Evolutionary conservation across 2,329 filamentous ascomycete genomes (phyloP).

Genomic region (Monosporascus cannonballus): DNA sequence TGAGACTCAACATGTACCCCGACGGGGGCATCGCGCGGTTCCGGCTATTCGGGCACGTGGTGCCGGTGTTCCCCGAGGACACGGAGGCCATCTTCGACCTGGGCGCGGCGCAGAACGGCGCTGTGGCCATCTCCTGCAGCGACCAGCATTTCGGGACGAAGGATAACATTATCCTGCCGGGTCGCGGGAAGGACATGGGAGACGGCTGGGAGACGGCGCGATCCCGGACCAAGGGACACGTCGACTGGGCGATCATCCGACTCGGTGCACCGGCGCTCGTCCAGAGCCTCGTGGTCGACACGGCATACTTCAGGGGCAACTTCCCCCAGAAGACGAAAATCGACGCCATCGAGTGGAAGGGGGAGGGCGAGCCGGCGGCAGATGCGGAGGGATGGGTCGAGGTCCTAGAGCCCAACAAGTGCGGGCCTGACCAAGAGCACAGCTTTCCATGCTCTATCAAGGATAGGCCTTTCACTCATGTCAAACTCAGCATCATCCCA

Average conservation of each 20-base stretch:
- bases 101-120: conserved; percentile 72
- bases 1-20: conserved; percentile 77
- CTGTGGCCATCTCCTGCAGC: conserved; percentile 67
- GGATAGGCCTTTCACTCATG: conserved; percentile 65
- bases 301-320: conserved; percentile 78
- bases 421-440: conserved; percentile 68
- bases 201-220: conserved; percentile 84
- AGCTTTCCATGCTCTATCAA: conserved; percentile 51
- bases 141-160: conserved; percentile 83
- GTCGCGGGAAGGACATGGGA: conserved; percentile 77
- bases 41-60: conserved; percentile 67
- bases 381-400: conserved; percentile 59
- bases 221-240: conserved; percentile 63
- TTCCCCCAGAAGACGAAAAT: conserved; percentile 73
- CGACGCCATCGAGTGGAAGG: conserved; percentile 52
- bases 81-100: conserved; percentile 64
- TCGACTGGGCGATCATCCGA: conserved; percentile 76
- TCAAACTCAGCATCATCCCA: conserved; percentile 88
- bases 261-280: conserved; percentile 62
- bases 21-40: conserved; percentile 81
- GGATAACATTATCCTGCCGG: conserved; percentile 73
- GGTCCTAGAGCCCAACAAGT: conserved; percentile 60
- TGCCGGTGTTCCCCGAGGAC: conserved; percentile 69
- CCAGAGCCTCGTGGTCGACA: conserved; percentile 67
- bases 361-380: conserved; percentile 46